Evolutionary conservation across 768 basidiomycete species (phyloP), one percentile per base, ranked within the genome.

Genomic region (Leccinum truebloodii): DNA sequence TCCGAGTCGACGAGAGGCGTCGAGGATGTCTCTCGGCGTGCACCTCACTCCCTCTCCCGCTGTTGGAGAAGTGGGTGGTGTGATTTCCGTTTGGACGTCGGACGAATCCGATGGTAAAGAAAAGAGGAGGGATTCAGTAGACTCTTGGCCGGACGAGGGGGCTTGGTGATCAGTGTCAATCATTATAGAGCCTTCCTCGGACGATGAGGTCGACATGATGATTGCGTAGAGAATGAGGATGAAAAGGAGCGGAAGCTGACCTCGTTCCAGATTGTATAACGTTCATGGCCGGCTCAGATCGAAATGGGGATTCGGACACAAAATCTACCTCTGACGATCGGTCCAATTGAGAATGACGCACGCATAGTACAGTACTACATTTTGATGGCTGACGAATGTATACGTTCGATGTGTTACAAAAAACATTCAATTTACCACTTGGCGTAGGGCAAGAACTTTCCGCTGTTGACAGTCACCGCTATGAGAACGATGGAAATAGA

Each of bases 401-500:
- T 57, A 59, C 14, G 9, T 30, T 37, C 10, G 30, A 41, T 10
- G 9, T 44, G 39, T 46, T 56, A 60, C 41, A 56, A 34, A 24
- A 32, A 20, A 63, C 32, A 28, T 59, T 22, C 10, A 28, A 60
- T 53, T 49, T 76, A 90, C 89, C 88, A 90, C 67, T 79, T 85
- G 20, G 84, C 78, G 69, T 91, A 91, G 6, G 88, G 84, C 65
- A 91, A 76, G 76, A 89, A 91, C 70, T 91, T 91, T 61, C 89
- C 89, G 72, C 89, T 91, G 67, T 59, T 24, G 7, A 57, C 39
- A 10, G 54, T 37, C 26, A 60, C 30, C 3, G 37, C 7, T n/a
- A 24, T 65, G 26, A 66, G 57, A 52, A 61, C 6, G 50, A 37
- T 3, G 7, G n/a, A 3, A 20, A 52, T 20, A 22, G 16, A 34